Conservation (phyloP, 1,139 yeast species). For the Hyphopichia burtonii region DNA sequence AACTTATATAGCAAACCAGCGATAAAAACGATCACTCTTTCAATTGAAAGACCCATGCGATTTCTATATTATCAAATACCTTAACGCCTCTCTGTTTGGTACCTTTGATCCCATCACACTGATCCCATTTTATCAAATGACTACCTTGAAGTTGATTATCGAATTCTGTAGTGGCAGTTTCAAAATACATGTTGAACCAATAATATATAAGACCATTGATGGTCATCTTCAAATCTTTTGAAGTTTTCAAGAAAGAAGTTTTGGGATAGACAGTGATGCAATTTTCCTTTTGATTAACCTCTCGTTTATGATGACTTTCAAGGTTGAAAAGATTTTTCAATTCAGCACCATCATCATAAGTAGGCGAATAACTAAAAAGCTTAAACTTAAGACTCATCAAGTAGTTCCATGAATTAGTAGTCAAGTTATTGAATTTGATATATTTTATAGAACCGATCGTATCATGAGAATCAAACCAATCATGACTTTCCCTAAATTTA, state of each 20-base stretch:
- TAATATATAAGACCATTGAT: constrained; percentile 8
- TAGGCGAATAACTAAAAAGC: not conserved
- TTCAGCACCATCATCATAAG: not conserved
- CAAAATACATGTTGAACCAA: constrained; percentile 31
- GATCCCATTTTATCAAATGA: constrained; percentile 43
- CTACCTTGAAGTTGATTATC: too few species aligned
- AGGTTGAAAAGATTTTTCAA: not conserved
- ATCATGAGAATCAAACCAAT: not conserved
- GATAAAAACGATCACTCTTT: too few species aligned
- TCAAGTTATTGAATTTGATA: not conserved
- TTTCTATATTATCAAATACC: constrained; percentile 48
- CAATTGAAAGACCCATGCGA: too few species aligned
- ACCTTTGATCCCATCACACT: constrained; percentile 73
- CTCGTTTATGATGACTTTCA: too few species aligned
- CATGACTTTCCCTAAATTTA: not conserved
- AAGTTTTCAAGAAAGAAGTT: not conserved
- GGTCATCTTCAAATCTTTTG: not conserved
- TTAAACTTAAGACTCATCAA: not conserved
- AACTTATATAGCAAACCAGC: too few species aligned
- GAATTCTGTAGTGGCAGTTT: too few species aligned
- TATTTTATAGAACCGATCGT: not conserved
- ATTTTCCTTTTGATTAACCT: not conserved
- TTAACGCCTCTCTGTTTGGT: constrained; percentile 51
- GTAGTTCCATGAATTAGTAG: not conserved
- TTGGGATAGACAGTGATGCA: not conserved